Conservation (phyloP, 495 filamentous ascomycete species). For the Astrothelium macrocarpum region DNA sequence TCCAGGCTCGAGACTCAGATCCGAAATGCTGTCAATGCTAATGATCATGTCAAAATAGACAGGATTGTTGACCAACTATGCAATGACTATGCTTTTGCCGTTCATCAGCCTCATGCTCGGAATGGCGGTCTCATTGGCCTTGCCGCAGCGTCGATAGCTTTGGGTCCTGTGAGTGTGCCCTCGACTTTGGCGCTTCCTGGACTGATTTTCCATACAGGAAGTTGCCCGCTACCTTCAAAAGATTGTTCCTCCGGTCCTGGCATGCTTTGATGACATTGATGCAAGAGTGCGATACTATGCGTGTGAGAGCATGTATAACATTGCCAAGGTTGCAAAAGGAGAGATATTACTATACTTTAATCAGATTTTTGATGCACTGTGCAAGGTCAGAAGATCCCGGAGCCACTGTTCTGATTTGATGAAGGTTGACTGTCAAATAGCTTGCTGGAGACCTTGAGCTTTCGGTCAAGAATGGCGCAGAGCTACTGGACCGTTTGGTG, state of each 20-base stretch:
- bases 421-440: conserved; percentile 35
- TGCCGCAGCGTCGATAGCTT: conserved; percentile 90
- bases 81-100: conserved; percentile 94
- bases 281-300: conserved; percentile 96
- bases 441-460: conserved; percentile 91
- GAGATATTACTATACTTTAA: conserved; percentile 96
- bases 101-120: conserved; percentile 92
- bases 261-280: conserved; percentile 97
- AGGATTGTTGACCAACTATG: conserved; percentile 92
- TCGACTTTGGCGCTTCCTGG: neutral
- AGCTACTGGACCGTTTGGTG: conserved; percentile 87
- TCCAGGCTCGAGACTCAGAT: conserved; percentile 79
- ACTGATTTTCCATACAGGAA: conserved; percentile 42
- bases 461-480: conserved; percentile 97
- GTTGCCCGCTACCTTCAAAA: conserved; percentile 83
- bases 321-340: conserved; percentile 97
- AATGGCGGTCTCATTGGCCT: conserved; percentile 96
- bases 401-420: no score
- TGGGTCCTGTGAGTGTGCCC: conserved; percentile 62
- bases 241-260: conserved; percentile 95
- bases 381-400: conserved; percentile 56
- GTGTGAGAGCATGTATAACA: conserved; percentile 99
- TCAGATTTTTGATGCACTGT: conserved; percentile 91
- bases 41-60: conserved; percentile 66
- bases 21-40: conserved; percentile 66